Evolutionary conservation across 176 grass and related monocot species (phyloP), one percentile per base, ranked within the genome.

Genomic region (Oryza meridionalis): DNA sequence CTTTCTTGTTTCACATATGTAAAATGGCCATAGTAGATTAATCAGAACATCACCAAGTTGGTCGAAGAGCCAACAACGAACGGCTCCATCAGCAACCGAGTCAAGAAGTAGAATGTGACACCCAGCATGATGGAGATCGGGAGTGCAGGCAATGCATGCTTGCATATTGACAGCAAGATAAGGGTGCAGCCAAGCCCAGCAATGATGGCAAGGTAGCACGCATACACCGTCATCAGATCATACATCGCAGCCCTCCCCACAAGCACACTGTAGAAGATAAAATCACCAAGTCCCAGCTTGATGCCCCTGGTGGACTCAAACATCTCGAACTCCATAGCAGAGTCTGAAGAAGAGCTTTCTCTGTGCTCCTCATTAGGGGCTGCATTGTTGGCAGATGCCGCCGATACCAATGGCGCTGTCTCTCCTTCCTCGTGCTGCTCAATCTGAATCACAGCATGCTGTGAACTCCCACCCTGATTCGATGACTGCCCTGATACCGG

Each of bases 171-270:
- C 11, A 99, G 89, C 71, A 99, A 84, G 70, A 99, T 92, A 58
- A 99, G 91, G 82, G 96, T 99, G 88, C 96, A 99, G n/a, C 91
- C 96, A 44, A 99, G 93, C 37, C 96, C 96, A 21, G 96, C 88
- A 83, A 99, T 94, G 78, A 96, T 99, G 43, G 93, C 96, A 65
- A 99, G 93, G 84, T 99, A 99, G 83, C 96, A 99, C n/a, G 96
- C 96, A 78, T 96, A 99, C 15, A 99, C 96, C 3, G 93, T 99
- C 93, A 96, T 99, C 76, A 99, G 78, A 88, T 96, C 96, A 73
- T 99, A 99, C 96, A 99, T 99, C 0, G 96, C 93, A 50, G 96
- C 96, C 72, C 93, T 94, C 82, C 96, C 96, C 42, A 96, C 96
- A 51, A 99, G 90, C 65, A 99, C 96, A 25, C 93, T 99, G 62